Percentiles rank a stretch among this genome's conserved stretches.
phyloP scores from a whole-genome alignment of 257 asterid species.

The Solanum piurae region DNA sequence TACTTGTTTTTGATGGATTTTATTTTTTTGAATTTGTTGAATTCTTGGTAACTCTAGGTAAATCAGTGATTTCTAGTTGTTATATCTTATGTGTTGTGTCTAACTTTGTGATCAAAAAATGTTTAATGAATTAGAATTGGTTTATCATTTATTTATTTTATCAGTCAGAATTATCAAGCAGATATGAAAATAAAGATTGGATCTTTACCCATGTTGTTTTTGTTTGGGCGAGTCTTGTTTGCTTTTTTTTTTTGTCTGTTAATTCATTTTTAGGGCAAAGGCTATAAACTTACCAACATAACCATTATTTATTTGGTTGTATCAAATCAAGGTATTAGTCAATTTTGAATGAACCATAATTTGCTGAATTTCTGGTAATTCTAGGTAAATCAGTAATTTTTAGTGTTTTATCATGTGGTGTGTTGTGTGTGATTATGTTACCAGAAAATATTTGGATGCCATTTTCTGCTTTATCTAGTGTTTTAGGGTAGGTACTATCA shows the following conservation, averaged over 20 bases:
- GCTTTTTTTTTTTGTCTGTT: not conserved
- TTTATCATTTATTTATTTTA: not conserved
- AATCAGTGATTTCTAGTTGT: slow-evolving; percentile 20
- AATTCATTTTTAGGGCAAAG: slow-evolving; percentile 1
- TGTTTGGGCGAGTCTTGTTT: not conserved
- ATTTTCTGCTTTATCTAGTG: not conserved
- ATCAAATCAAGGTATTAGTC: not conserved
- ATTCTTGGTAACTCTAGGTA: slow-evolving; percentile 10
- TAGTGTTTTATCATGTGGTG: not conserved
- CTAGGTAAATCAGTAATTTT: slow-evolving; percentile 16
- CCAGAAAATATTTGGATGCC: slow-evolving; percentile 14
- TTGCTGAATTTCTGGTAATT: not conserved
- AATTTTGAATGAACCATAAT: slow-evolving; percentile 16
- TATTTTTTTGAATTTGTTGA: not conserved
- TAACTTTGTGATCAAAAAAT: slow-evolving; percentile 18
- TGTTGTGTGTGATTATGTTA: not conserved
- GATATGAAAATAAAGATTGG: slow-evolving; percentile 13
- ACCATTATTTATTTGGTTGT: not conserved
- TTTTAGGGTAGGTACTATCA: not conserved
- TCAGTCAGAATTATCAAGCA: not conserved
- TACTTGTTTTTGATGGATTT: not conserved
- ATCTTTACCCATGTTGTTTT: slow-evolving; percentile 18
- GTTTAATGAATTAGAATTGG: not conserved
- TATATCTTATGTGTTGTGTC: not conserved
- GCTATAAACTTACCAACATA: not conserved